Evolutionary conservation across 1,284 basidiomycete species (phyloP), one percentile per base, ranked within the genome.

Genomic region (Irpex sp.): DNA sequence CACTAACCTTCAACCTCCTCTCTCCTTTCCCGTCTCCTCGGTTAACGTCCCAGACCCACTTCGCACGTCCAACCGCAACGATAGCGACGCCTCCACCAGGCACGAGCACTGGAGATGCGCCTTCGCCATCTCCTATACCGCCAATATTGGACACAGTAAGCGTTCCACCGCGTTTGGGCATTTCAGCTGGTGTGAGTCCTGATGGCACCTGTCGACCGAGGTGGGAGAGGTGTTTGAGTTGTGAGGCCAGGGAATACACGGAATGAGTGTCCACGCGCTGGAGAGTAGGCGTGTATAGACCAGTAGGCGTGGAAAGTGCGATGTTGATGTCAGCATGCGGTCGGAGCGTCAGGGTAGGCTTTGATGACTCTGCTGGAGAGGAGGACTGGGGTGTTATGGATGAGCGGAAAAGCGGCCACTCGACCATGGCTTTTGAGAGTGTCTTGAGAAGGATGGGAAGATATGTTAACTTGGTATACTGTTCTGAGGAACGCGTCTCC

Each of bases 71-170:
- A 19, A 98, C 79, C 0, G 94, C 95, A 1, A 94, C 94, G 66
- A 97, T 97, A 1, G 93, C 94, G 0, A 97, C 83, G 0, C 95
- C 94, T 0, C 94, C 94, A 0, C 94, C 94, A 0, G 92, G 92
- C 0, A 97, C 90, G 0, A 97, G 79, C 46, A 97, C 86, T 0
- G 94, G 94, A 53, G 83, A 80, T 3, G 93, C 92, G 61, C 79
- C 83, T 55, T 88, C 86, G 0, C 90, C 89, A 31, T 81, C 81
- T 0, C 94, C 94, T 13, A 95, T 80, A 0, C 89, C 87, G 7
- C 94, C 94, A 4, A 97, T 83, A 67, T 96, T 96, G 46, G 88
- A 91, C n/a, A 98, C 85, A 2, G 91, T 95, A 46, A 97, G 74
- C 19, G 94, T 95, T 0, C 90, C 92, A 0, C 90, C 86, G 7